phyloP scores from a whole-genome alignment of 768 basidiomycete species.

The Leccinum longicurvipes region DNA sequence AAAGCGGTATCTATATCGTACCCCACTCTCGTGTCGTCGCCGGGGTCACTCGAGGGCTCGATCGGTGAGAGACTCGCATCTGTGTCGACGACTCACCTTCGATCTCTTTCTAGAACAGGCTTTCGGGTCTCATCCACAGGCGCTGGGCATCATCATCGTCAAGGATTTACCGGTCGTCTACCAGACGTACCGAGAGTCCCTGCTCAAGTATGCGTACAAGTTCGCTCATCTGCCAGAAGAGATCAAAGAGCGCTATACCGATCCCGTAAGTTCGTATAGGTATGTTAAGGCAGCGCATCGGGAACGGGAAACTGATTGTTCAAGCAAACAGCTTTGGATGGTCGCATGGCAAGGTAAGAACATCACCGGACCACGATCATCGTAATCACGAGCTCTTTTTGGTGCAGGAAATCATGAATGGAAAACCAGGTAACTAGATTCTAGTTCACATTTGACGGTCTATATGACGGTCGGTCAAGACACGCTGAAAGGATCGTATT shows the following conservation, averaged over 20 bases:
- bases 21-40: constrained; percentile 48
- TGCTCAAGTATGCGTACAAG: constrained; percentile 71
- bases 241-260: constrained; percentile 69
- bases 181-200: constrained; percentile 54
- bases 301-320: neutral
- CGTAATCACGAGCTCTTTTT: neutral
- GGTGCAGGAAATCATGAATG: constrained; percentile 90
- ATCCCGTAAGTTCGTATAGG: constrained; percentile 74
- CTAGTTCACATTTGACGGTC: neutral
- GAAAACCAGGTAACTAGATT: constrained; percentile 61
- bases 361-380: neutral
- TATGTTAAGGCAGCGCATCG: constrained; percentile 29
- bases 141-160: constrained; percentile 78
- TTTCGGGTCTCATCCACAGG: constrained; percentile 75
- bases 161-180: constrained; percentile 77
- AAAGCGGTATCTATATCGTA: constrained; percentile 58
- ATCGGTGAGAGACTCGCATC: constrained; percentile 48
- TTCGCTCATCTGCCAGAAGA: constrained; percentile 72
- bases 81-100: neutral
- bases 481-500: constrained; percentile 88
- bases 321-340: constrained; percentile 77
- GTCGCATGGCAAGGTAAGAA: constrained; percentile 86
- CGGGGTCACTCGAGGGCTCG: constrained; percentile 49
- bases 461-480: constrained; percentile 43
- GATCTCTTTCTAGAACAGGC: constrained; percentile 56